phyloP scores from a whole-genome alignment of 768 basidiomycete genomes.

The Phallus indusiatus region DNA sequence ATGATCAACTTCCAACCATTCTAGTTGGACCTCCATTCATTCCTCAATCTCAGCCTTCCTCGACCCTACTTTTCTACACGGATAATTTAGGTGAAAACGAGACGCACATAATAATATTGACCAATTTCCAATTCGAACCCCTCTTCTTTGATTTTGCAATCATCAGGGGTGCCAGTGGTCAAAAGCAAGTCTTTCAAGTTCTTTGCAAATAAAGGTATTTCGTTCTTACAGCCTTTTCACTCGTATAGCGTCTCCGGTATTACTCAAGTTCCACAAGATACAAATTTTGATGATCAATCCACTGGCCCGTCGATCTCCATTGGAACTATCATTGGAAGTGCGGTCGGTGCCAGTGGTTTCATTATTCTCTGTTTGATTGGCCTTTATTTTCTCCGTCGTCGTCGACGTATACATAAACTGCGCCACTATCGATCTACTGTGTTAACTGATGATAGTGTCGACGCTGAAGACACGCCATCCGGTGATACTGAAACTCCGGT shows the following conservation, averaged over 20 bases:
- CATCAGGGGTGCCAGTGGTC: background rate
- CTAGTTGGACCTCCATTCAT: background rate
- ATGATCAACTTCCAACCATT: background rate
- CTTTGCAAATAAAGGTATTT: background rate
- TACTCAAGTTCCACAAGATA: no score
- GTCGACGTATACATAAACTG: background rate
- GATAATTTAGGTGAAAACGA: background rate
- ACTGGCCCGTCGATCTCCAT: constrained; percentile 9
- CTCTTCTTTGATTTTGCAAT: background rate
- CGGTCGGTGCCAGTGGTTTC: constrained; percentile 37
- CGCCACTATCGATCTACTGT: no score
- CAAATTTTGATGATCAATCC: background rate
- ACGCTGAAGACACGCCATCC: no score
- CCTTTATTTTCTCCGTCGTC: constrained; percentile 19
- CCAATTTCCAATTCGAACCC: background rate
- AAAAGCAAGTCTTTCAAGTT: background rate
- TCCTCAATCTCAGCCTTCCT: no score
- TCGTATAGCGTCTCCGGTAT: no score
- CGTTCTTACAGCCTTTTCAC: no score
- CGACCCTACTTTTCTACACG: background rate
- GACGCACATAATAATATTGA: background rate
- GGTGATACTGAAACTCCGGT: no score
- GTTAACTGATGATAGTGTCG: no score
- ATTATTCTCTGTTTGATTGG: constrained; percentile 18
- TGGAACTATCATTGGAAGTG: constrained; percentile 41